phyloP scores from a whole-genome alignment of 345 rosid genomes.

The Crucihimalaya himalaica region DNA sequence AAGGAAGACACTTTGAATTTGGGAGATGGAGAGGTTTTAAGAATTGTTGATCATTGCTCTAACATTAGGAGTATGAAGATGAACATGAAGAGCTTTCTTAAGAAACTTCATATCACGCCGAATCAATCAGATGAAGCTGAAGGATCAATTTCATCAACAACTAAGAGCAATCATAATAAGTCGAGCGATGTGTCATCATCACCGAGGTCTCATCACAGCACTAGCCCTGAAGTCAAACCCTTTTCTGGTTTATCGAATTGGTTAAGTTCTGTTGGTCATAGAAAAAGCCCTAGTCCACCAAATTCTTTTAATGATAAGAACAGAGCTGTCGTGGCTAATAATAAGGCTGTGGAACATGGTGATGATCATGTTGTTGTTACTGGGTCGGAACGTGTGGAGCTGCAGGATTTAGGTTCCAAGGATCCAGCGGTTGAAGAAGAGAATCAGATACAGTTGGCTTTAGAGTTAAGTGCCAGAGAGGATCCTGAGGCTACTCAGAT shows the following conservation, averaged over 20 bases:
- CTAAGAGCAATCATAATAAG: conserved; percentile 26
- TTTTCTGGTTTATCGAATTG: conserved; percentile 77
- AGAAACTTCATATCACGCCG: conserved; percentile 75
- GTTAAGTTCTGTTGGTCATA: conserved; percentile 74
- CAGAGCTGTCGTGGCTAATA: not conserved
- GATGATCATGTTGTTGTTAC: conserved; percentile 51
- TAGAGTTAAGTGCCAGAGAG: conserved; percentile 93
- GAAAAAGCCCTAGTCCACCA: conserved; percentile 65
- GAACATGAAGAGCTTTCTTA: conserved; percentile 82
- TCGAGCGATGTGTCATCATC: conserved; percentile 30
- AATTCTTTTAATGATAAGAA: conserved; percentile 51
- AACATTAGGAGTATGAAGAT: conserved; percentile 36
- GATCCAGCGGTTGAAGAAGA: conserved; percentile 77
- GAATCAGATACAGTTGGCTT: conserved; percentile 88
- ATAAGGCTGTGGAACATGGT: conserved; percentile 40
- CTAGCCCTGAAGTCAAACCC: conserved; percentile 56
- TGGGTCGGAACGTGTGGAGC: conserved; percentile 3
- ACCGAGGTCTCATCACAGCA: conserved; percentile 26
- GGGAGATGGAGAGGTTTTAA: not conserved
- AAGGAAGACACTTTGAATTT: conserved; percentile 10
- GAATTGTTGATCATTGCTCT: not conserved
- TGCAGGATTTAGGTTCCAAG: conserved; percentile 43
- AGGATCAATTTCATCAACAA: conserved; percentile 62
- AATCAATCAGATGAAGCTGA: conserved; percentile 64
- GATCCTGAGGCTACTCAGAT: conserved; percentile 98